A percentile compares a stretch with the other conserved stretches of the same genome.
These are phyloP conservation scores for Apiospora marii DNA, from an alignment of 2,329 filamentous ascomycete species.

Conservation along the genomic window DNA sequence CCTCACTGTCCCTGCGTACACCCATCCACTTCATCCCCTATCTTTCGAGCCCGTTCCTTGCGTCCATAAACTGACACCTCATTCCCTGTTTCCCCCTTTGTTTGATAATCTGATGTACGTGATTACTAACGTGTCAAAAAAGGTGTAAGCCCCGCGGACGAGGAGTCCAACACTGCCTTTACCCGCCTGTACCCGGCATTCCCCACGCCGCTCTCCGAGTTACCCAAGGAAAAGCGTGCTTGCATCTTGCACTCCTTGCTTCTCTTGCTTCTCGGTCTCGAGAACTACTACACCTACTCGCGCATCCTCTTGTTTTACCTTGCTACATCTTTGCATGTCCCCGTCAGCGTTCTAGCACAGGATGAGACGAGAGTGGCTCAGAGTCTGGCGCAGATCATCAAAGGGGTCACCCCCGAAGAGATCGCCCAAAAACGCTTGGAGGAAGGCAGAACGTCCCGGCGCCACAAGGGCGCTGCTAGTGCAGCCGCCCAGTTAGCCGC, in stretches of 20 bases:
- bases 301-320: slow-evolving; percentile 75
- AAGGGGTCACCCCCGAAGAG: slow-evolving; percentile 72
- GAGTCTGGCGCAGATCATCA: slow-evolving; percentile 77
- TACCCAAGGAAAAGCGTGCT: slow-evolving; percentile 67
- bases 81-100: neutral
- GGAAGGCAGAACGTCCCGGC: slow-evolving; percentile 68
- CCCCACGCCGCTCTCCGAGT: slow-evolving; percentile 65
- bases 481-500: slow-evolving; percentile 49
- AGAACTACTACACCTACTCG: slow-evolving; percentile 79
- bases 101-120: slow-evolving; percentile 37
- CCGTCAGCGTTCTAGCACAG: slow-evolving; percentile 68
- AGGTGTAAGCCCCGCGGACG: slow-evolving; percentile 45
- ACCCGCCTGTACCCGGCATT: slow-evolving; percentile 63
- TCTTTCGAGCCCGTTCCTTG: neutral
- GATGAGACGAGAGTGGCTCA: slow-evolving; percentile 80
- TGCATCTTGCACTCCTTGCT: slow-evolving; percentile 77
- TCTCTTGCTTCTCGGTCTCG: slow-evolving; percentile 76
- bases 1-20: neutral
- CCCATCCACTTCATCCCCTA: neutral
- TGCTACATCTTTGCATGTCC: slow-evolving; percentile 74
- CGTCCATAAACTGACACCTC: neutral
- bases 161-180: slow-evolving; percentile 58
- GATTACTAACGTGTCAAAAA: slow-evolving; percentile 32
- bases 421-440: slow-evolving; percentile 69
- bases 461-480: slow-evolving; percentile 70